phyloP scores from a whole-genome alignment of 805 yeast species.

The Yamadazyma insecticola region DNA sequence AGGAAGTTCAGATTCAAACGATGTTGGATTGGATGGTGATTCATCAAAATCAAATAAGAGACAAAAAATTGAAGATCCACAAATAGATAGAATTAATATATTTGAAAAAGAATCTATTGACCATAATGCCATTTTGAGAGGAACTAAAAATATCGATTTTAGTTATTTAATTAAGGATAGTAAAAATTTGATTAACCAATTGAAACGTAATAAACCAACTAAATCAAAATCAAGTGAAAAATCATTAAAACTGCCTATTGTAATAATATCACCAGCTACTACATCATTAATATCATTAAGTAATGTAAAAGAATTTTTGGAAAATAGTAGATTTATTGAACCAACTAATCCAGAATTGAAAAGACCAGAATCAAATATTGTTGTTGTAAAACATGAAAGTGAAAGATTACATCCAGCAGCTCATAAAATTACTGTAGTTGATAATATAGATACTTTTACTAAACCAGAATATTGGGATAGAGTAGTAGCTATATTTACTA shows the following conservation, averaged over 20 bases:
- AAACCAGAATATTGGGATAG: conserved; percentile 98
- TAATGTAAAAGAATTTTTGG: conserved; percentile 47
- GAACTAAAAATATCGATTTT: conserved; percentile 62
- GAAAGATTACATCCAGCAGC: conserved; percentile 48
- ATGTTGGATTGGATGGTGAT: conserved; percentile 9
- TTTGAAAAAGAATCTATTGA: conserved; percentile 51
- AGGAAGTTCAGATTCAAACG: conserved; percentile 14
- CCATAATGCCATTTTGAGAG: conserved; percentile 60
- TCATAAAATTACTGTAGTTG: conserved; percentile 74
- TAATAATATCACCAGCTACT: conserved; percentile 42
- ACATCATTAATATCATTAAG: conserved; percentile 37
- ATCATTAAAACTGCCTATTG: conserved; percentile 37
- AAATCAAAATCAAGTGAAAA: conserved; percentile 7
- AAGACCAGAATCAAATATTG: conserved; percentile 22
- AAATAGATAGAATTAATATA: conserved; percentile 40
- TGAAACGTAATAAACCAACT: conserved; percentile 27
- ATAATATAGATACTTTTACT: conserved; percentile 73
- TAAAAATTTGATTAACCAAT: conserved; percentile 48
- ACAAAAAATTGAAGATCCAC: conserved; percentile 38
- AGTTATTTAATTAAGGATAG: conserved; percentile 68
- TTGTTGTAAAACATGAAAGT: conserved; percentile 52
- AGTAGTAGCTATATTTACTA: conserved; percentile 90
- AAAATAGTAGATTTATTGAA: conserved; percentile 62
- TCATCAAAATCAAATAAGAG: conserved; percentile 2
- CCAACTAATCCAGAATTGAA: conserved; percentile 27